These are phyloP conservation scores for Datura wrightii DNA, from an alignment of 257 asterid species.

Conservation along the genomic window DNA sequence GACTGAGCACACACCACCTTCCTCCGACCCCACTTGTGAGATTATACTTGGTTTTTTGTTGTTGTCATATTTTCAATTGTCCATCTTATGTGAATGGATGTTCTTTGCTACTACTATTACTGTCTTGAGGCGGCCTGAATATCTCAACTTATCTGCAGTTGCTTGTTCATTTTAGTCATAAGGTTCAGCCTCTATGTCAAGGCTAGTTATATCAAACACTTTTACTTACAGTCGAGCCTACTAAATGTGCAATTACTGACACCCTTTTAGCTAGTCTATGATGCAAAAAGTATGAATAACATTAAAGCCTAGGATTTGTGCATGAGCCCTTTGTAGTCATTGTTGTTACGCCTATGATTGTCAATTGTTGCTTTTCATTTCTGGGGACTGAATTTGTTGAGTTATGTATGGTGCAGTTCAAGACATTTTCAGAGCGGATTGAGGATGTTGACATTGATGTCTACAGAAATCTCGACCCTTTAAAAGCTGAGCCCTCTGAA, in stretches of 20 bases:
- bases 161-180: conserved; percentile 5
- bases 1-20: not conserved
- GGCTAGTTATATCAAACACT: not conserved
- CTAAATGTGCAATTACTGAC: not conserved
- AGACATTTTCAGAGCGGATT: conserved; percentile 63
- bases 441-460: conserved; percentile 78
- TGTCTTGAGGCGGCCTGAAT: not conserved
- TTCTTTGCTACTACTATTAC: not conserved
- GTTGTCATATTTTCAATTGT: not conserved
- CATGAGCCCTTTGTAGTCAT: not conserved
- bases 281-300: not conserved
- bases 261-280: not conserved
- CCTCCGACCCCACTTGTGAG: too few species aligned
- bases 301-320: not conserved
- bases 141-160: not conserved
- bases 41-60: not conserved
- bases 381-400: conserved; percentile 11
- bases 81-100: not conserved
- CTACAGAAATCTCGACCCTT: conserved; percentile 64
- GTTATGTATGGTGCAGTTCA: conserved; percentile 61
- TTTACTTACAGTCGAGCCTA: not conserved
- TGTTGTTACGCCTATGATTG: not conserved
- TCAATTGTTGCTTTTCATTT: conserved; percentile 25
- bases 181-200: not conserved
- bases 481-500: conserved; percentile 68